Evolutionary conservation across 768 basidiomycete species (phyloP).

Genomic region (Rhodotorula sphaerocarpa): DNA sequence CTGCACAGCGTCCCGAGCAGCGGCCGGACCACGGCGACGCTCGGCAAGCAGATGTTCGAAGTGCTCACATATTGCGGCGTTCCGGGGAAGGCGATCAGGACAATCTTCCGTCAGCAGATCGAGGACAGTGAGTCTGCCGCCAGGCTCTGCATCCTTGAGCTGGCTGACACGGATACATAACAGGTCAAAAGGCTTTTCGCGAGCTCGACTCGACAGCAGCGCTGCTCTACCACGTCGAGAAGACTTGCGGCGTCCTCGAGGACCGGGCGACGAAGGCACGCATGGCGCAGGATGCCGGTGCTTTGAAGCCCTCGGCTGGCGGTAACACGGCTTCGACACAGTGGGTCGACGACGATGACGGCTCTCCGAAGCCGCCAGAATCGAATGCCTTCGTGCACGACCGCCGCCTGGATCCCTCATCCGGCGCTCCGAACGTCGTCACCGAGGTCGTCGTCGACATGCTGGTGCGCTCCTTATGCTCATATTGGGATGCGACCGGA

Average conservation of each 20-base stretch:
- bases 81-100: not conserved
- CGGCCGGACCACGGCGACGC: not conserved
- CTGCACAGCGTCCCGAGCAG: conserved; percentile 13
- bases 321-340: not conserved
- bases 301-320: not conserved
- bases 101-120: conserved; percentile 5
- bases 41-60: conserved; percentile 32
- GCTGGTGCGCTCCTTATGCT: conserved; percentile 11
- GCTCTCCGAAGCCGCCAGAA: not conserved
- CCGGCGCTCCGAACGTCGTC: conserved; percentile 20
- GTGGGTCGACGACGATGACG: not conserved
- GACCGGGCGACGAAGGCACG: conserved; percentile 19
- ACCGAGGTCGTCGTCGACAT: conserved; percentile 23
- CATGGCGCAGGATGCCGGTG: conserved; percentile 4
- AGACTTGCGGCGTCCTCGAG: conserved; percentile 7
- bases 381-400: conserved; percentile 14
- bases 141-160: not conserved
- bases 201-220: not conserved
- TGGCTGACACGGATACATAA: not conserved
- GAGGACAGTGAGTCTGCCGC: not conserved
- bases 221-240: conserved; percentile 18
- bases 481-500: fast-evolving
- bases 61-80: conserved; percentile 27
- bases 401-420: conserved; percentile 11
- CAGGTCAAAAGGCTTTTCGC: conserved; percentile 8